phyloP scores from a whole-genome alignment of 306 rosid genomes.

The Trifolium pratense region DNA sequence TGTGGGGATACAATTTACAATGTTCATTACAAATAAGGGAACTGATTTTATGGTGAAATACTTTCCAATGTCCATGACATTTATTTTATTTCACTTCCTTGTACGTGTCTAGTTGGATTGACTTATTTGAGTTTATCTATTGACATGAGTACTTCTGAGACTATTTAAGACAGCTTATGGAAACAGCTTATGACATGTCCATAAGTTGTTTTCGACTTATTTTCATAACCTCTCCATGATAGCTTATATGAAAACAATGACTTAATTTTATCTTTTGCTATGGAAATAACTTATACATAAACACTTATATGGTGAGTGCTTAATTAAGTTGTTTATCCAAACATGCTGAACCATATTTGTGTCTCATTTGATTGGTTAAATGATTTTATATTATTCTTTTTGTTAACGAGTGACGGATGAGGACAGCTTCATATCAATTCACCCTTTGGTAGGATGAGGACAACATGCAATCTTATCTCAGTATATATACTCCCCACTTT shows the following conservation, averaged over 20 bases:
- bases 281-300: no score
- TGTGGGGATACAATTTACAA: no score
- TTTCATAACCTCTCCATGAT: neutral
- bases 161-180: neutral
- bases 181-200: neutral
- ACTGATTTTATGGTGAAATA: slow-evolving; percentile 8
- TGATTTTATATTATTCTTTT: neutral
- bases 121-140: no score
- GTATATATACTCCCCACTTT: slow-evolving; percentile 12
- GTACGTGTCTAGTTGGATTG: neutral
- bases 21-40: no score
- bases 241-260: neutral
- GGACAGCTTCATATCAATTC: slow-evolving; percentile 29
- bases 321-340: neutral
- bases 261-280: no score
- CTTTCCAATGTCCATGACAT: neutral
- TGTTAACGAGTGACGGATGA: slow-evolving; percentile 14
- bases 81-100: neutral
- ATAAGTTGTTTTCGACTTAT: neutral
- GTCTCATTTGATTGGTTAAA: slow-evolving; percentile 20
- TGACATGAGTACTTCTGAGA: no score
- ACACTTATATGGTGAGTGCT: neutral
- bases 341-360: neutral
- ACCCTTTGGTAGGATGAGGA: neutral
- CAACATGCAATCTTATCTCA: slow-evolving; percentile 23